Conservation (phyloP, 2,329 filamentous ascomycete genomes). For the Dactylonectria macrodidyma region DNA sequence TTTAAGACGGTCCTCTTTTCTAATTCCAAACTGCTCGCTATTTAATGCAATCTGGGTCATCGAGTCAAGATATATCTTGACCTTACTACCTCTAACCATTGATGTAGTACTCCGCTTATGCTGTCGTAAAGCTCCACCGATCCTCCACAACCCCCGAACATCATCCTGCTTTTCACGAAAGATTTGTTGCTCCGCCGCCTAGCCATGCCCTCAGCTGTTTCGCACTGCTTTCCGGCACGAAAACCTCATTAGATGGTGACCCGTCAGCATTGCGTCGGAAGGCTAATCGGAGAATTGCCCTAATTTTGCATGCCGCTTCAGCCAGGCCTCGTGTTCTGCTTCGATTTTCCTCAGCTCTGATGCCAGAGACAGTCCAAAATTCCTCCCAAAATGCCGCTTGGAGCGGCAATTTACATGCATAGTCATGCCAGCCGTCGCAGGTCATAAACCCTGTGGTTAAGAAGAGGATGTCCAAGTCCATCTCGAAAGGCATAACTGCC, state of each 20-base stretch:
- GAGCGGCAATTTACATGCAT: slow-evolving; percentile 40
- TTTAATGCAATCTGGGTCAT: no score
- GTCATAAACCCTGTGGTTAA: slow-evolving; percentile 47
- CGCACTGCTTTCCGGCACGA: slow-evolving; percentile 29
- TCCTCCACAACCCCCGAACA: not conserved
- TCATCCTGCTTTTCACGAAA: slow-evolving; percentile 13
- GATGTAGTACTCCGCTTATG: no score
- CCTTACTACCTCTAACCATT: no score
- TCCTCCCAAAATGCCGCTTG: slow-evolving; percentile 47
- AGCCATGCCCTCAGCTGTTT: slow-evolving; percentile 40
- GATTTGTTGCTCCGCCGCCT: slow-evolving; percentile 17
- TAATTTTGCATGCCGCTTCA: slow-evolving; percentile 43
- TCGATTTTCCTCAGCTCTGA: slow-evolving; percentile 37
- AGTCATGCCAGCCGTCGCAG: slow-evolving; percentile 48
- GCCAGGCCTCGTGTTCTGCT: slow-evolving; percentile 36
- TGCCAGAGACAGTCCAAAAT: slow-evolving; percentile 45
- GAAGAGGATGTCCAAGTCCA: slow-evolving; percentile 44
- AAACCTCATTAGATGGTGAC: slow-evolving; percentile 41
- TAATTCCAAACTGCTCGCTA: no score
- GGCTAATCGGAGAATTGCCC: slow-evolving; percentile 46
- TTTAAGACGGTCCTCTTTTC: no score
- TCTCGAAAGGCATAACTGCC: slow-evolving; percentile 41
- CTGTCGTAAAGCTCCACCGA: no score
- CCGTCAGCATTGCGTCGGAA: slow-evolving; percentile 47
- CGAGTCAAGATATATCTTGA: no score